phyloP scores from a whole-genome alignment of 768 basidiomycete species.

The Amanita subjunquillea region DNA sequence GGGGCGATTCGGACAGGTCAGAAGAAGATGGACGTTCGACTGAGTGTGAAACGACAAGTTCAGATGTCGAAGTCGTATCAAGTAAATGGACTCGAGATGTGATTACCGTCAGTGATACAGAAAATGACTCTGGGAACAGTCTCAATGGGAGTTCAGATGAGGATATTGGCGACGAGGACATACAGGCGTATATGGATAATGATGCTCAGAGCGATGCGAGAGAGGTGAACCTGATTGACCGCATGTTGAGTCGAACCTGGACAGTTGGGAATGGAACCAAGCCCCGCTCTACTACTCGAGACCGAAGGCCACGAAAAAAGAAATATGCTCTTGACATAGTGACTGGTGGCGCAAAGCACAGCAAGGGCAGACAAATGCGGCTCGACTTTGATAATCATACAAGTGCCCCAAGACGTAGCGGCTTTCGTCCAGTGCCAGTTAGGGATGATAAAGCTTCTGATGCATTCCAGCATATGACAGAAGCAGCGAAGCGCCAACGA shows the following conservation, averaged over 20 bases:
- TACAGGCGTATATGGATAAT: slow-evolving; percentile 21
- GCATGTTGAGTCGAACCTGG: slow-evolving; percentile 48
- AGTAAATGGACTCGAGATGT: slow-evolving; percentile 4
- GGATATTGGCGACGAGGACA: slow-evolving; percentile 18
- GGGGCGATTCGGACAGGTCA: slow-evolving; percentile 57
- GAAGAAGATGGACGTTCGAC: slow-evolving; percentile 17
- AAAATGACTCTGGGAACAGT: slow-evolving; percentile 6
- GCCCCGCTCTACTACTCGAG: neutral
- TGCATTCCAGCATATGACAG: neutral
- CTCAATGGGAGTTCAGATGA: slow-evolving; percentile 16
- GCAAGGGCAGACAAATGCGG: neutral
- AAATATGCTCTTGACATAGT: neutral
- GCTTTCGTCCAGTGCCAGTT: slow-evolving; percentile 1
- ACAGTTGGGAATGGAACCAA: slow-evolving; percentile 15
- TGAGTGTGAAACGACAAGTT: slow-evolving; percentile 2
- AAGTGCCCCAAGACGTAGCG: neutral
- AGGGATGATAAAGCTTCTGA: neutral
- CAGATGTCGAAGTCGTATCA: slow-evolving; percentile 1
- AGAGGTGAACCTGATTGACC: slow-evolving; percentile 51
- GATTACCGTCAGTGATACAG: slow-evolving; percentile 11
- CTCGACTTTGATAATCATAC: slow-evolving; percentile 1
- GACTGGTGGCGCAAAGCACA: neutral
- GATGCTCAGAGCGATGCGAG: slow-evolving; percentile 16
- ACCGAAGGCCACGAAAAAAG: neutral
- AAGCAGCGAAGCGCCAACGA: neutral